These are phyloP conservation scores for Lentinula lateritia DNA, from an alignment of 768 basidiomycete genomes.

Conservation along the genomic window DNA sequence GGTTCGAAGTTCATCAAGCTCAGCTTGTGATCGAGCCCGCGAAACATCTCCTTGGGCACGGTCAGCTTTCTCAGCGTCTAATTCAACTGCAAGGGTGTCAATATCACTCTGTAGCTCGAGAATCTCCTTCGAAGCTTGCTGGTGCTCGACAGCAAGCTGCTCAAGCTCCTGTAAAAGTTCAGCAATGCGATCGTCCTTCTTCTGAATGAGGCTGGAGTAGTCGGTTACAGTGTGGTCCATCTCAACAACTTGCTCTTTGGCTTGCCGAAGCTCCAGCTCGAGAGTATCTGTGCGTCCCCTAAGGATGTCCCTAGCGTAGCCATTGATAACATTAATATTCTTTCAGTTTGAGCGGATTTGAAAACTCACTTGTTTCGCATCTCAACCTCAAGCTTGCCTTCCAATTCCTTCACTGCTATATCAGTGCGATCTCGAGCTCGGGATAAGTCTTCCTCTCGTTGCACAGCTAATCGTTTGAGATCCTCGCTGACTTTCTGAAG, in stretches of 20 bases:
- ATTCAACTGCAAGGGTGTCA: slow-evolving; percentile 58
- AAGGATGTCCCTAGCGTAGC: slow-evolving; percentile 49
- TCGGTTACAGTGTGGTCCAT: slow-evolving; percentile 73
- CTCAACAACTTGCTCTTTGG: slow-evolving; percentile 74
- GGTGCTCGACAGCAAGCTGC: slow-evolving; percentile 47
- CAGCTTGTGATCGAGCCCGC: slow-evolving; percentile 65
- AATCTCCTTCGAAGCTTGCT: slow-evolving; percentile 51
- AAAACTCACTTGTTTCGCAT: slow-evolving; percentile 51
- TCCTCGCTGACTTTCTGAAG: slow-evolving; percentile 65
- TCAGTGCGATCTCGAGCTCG: slow-evolving; percentile 77
- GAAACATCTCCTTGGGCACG: slow-evolving; percentile 36
- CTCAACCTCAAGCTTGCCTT: slow-evolving; percentile 65
- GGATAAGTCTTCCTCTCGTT: slow-evolving; percentile 76
- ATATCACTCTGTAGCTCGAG: slow-evolving; percentile 66
- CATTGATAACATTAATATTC: background rate
- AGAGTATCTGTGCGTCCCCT: slow-evolving; percentile 54
- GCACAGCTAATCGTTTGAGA: slow-evolving; percentile 56
- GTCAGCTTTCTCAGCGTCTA: slow-evolving; percentile 53
- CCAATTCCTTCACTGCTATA: slow-evolving; percentile 54
- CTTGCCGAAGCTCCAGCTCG: slow-evolving; percentile 63
- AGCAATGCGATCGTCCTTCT: slow-evolving; percentile 69
- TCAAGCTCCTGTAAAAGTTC: slow-evolving; percentile 50
- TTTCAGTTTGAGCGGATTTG: background rate
- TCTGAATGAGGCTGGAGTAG: slow-evolving; percentile 67
- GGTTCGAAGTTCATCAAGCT: slow-evolving; percentile 83